Evolutionary conservation across 768 basidiomycete species (phyloP).

Genomic region (Serendipita vermifera): DNA sequence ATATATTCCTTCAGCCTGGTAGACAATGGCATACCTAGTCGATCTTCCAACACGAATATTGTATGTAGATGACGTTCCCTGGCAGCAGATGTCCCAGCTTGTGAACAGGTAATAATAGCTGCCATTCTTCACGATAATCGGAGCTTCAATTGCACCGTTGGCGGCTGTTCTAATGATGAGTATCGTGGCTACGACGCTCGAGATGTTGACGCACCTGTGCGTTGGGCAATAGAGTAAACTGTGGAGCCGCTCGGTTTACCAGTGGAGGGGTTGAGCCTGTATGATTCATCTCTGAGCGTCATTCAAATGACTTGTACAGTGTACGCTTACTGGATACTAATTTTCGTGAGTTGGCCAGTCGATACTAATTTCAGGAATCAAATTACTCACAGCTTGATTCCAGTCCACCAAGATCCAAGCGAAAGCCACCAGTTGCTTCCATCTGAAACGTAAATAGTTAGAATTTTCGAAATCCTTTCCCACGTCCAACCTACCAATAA

Average conservation of each 20-base stretch:
- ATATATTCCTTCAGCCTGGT: background rate
- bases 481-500: constrained; percentile 25
- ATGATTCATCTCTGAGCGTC: background rate
- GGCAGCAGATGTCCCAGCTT: constrained; percentile 43
- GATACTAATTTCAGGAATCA: too few species aligned
- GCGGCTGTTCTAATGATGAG: too few species aligned
- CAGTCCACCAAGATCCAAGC: constrained; percentile 44
- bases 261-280: constrained; percentile 29
- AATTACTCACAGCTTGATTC: constrained; percentile 33
- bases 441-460: constrained; percentile 19
- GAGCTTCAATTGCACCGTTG: constrained; percentile 38
- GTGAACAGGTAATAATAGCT: constrained; percentile 43
- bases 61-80: constrained; percentile 39
- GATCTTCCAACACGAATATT: constrained; percentile 48
- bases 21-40: constrained; percentile 23
- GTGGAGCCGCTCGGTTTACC: constrained; percentile 30
- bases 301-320: background rate
- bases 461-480: constrained; percentile 10
- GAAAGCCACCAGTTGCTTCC: constrained; percentile 36
- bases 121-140: constrained; percentile 32
- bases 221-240: constrained; percentile 34
- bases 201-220: too few species aligned
- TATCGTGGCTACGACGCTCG: too few species aligned
- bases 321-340: too few species aligned
- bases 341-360: too few species aligned